Evolutionary conservation across 208 protist species (phyloP), one percentile per base, ranked within the genome.

Genomic region (Leishmania mexicana): DNA sequence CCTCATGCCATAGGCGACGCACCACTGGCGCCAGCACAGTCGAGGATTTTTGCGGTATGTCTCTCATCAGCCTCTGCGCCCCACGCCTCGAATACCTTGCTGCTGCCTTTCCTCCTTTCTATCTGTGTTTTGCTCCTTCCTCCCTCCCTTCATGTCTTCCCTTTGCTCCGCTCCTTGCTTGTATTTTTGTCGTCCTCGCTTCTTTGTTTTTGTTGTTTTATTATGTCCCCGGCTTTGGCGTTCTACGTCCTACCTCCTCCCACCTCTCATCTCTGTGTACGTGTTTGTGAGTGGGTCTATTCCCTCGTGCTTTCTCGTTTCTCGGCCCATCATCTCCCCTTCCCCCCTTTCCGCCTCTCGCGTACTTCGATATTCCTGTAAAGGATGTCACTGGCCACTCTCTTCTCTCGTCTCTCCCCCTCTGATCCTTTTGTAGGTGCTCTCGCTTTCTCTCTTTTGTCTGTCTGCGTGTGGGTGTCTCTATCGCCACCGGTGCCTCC

Each of bases 371-470:
- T 71, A 45, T 45, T 45, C 21, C 31, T 42, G 21, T 47, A 42
- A 49, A 71, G 21, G 57, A 62, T 7, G 17, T 11, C 11, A 49
- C 31, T n/a, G 7, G 13, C 15, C 65, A 28, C 11, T 24, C 40
- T 74, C 42, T 54, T 8, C 54, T 74, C 38, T 13, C 73, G 21
- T 51, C 42, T 47, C 6, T 40, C 35, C 73, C 51, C 0, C 10
- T 45, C 24, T 13, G 8, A 19, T 67, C 2, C 38, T 74, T 53
- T 84, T 74, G 62, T 76, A 53, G 24, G 74, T 70, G 10, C 40
- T 8, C 28, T 51, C 68, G 6, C 38, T 74, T 65, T 62, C 47
- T 38, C 80, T 67, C 38, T 71, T 45, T 80, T 83, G 45, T 58
- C 64, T 53, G 15, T 80, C 64, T 53, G 15, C 77, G 40, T 74